phyloP scores from a whole-genome alignment of 2,329 filamentous ascomycete species.

The Nemania abortiva region DNA sequence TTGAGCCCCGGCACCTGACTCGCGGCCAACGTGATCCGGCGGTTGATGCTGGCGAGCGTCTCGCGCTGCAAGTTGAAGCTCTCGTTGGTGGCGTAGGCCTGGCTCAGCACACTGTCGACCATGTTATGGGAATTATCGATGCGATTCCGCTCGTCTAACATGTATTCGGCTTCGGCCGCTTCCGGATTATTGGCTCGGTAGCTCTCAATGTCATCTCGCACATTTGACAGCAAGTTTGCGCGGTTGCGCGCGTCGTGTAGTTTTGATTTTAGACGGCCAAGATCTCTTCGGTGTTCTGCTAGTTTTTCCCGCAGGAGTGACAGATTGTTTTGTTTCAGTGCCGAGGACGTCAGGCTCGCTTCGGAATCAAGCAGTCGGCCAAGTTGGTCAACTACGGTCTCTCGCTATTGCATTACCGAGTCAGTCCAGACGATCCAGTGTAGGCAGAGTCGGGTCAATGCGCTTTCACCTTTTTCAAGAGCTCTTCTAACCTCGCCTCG shows the following conservation, averaged over 20 bases:
- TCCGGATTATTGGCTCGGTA: conserved; percentile 87
- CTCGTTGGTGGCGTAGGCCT: conserved; percentile 97
- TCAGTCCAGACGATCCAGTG: conserved; percentile 28
- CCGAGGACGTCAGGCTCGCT: conserved; percentile 85
- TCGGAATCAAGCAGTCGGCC: conserved; percentile 93
- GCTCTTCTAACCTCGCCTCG: conserved; percentile 84
- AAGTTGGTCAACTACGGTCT: conserved; percentile 83
- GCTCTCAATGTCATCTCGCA: conserved; percentile 90
- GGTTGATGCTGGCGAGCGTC: conserved; percentile 87
- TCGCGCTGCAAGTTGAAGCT: conserved; percentile 89
- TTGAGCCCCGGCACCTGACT: conserved; percentile 95
- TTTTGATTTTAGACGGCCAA: conserved; percentile 77
- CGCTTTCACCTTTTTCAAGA: conserved; percentile 79
- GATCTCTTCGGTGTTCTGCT: conserved; percentile 85
- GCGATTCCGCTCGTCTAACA: conserved; percentile 87
- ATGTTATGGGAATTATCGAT: conserved; percentile 92
- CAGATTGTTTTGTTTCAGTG: conserved; percentile 97
- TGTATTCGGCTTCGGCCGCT: conserved; percentile 92
- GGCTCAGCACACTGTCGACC: conserved; percentile 89
- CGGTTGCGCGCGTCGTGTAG: conserved; percentile 85
- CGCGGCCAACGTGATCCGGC: conserved; percentile 88
- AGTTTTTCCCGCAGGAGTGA: conserved; percentile 92
- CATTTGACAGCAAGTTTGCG: conserved; percentile 89
- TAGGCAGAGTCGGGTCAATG: neutral
- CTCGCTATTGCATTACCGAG: conserved; percentile 70